These are phyloP conservation scores for Metschnikowia kunwiensis DNA, from an alignment of 805 yeast genomes.

Conservation along the genomic window DNA sequence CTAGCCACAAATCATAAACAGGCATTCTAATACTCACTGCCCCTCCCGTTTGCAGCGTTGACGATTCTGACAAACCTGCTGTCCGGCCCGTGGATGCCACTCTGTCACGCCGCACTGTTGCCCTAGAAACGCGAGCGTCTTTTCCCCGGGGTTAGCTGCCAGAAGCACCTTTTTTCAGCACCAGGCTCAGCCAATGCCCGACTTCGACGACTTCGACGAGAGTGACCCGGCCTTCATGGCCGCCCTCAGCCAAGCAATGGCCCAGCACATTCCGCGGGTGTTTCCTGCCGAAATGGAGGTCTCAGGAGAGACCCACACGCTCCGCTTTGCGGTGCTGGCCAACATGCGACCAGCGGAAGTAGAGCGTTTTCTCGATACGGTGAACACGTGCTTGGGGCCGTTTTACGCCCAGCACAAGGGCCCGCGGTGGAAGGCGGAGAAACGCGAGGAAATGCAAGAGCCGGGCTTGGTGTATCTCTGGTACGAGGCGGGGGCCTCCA, in stretches of 20 bases:
- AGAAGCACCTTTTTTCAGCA: too few relatives aligned
- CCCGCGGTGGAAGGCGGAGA: conserved; percentile 40
- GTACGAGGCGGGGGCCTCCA: conserved; percentile 18
- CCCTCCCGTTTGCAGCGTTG: too few relatives aligned
- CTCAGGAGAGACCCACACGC: background rate
- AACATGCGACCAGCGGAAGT: conserved; percentile 1
- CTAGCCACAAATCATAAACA: too few relatives aligned
- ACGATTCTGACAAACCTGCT: too few relatives aligned
- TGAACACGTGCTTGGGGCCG: conserved; percentile 28
- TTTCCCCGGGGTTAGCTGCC: too few relatives aligned
- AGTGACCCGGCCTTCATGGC: conserved; percentile 11
- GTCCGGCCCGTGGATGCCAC: too few relatives aligned
- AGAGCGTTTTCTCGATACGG: conserved; percentile 20
- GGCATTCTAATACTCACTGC: too few relatives aligned
- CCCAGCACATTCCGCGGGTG: conserved; percentile 4
- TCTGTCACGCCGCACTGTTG: too few relatives aligned
- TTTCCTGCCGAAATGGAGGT: conserved; percentile 8
- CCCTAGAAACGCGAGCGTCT: too few relatives aligned
- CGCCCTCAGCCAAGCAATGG: conserved; percentile 10
- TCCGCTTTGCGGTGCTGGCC: conserved; percentile 2
- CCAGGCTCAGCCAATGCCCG: background rate
- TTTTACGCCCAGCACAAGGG: conserved; percentile 33
- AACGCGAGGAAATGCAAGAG: conserved; percentile 45
- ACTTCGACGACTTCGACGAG: conserved; percentile 14
- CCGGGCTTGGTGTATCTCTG: conserved; percentile 44